A percentile compares a stretch with the other conserved stretches of the same genome.
Evolutionary conservation across 345 rosid genomes (phyloP).

Genomic region (Lepidium didymum): DNA sequence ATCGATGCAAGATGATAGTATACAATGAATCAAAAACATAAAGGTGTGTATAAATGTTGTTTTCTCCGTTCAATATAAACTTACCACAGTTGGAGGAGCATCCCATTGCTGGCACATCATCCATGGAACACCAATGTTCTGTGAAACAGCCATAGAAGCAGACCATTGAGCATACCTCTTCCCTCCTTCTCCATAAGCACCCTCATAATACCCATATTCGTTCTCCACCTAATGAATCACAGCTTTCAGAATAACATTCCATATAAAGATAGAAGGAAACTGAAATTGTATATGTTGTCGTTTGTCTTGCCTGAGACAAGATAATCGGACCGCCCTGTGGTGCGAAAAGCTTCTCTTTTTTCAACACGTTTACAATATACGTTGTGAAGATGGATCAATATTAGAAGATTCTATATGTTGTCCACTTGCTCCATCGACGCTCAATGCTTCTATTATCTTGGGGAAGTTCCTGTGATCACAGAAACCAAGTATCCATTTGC

Average conservation of each 20-base stretch:
- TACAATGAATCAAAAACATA: not conserved
- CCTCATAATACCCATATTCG: slow-evolving; percentile 70
- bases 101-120: slow-evolving; percentile 85
- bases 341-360: slow-evolving; percentile 83
- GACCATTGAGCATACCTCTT: slow-evolving; percentile 76
- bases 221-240: slow-evolving; percentile 65
- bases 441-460: slow-evolving; percentile 60
- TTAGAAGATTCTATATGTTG: slow-evolving; percentile 65
- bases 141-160: slow-evolving; percentile 86
- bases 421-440: slow-evolving; percentile 77
- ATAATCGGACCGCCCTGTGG: slow-evolving; percentile 97
- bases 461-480: slow-evolving; percentile 50
- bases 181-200: slow-evolving; percentile 62
- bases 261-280: not conserved
- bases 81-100: slow-evolving; percentile 76
- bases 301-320: slow-evolving; percentile 68
- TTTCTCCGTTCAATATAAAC: not conserved
- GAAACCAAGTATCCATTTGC: not conserved
- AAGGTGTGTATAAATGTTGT: not conserved
- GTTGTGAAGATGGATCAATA: slow-evolving; percentile 61
- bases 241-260: not conserved
- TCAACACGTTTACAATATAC: slow-evolving; percentile 67
- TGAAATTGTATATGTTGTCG: not conserved
- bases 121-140: slow-evolving; percentile 90
- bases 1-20: not conserved